Evolutionary conservation across 2,329 filamentous ascomycete species (phyloP).

Genomic region (Diaporthe citrichinensis): DNA sequence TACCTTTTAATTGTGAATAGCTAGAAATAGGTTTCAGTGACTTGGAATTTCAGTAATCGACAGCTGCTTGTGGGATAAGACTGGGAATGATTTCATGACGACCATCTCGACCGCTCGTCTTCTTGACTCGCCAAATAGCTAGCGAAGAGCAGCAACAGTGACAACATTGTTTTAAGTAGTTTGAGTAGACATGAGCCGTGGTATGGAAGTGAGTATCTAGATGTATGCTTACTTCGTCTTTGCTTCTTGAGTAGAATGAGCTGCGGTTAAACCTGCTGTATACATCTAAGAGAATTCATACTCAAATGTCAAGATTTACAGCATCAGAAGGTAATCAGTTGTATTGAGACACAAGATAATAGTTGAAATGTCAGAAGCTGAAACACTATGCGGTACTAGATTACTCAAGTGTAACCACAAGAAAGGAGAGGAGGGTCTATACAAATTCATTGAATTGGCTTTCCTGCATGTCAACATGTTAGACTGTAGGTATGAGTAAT

Average conservation of each 20-base stretch:
- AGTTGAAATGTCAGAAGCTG: not conserved
- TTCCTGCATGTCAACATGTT: fast-evolving
- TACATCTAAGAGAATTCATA: not conserved
- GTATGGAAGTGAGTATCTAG: too few species aligned
- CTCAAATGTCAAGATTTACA: not conserved
- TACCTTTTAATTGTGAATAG: not conserved
- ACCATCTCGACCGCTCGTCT: not conserved
- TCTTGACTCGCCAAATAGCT: too few species aligned
- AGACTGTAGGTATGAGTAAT: not conserved
- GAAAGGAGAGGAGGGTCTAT: not conserved
- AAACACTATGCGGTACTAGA: not conserved
- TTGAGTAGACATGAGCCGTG: too few species aligned
- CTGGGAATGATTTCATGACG: not conserved
- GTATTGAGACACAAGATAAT: not conserved
- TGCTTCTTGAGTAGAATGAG: not conserved
- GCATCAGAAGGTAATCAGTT: not conserved
- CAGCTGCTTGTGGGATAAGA: not conserved
- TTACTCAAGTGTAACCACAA: not conserved
- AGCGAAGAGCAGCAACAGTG: not conserved
- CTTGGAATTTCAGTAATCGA: not conserved
- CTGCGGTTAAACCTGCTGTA: not conserved
- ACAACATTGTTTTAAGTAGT: too few species aligned
- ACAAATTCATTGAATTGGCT: not conserved
- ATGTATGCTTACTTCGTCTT: not conserved
- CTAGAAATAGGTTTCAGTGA: not conserved